Evolutionary conservation across 129 eudicot genomes (phyloP).

Genomic region (Artemisia annua): DNA sequence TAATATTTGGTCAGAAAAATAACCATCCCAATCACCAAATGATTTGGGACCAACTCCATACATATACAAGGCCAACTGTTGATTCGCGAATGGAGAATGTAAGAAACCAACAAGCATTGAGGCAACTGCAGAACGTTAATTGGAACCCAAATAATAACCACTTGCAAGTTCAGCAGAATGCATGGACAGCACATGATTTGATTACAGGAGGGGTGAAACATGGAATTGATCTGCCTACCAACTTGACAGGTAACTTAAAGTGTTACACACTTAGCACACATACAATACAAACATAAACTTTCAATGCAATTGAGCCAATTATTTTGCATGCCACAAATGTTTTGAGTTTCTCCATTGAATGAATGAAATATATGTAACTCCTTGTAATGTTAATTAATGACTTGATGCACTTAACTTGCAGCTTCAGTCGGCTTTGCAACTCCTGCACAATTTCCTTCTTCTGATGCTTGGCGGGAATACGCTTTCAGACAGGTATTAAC

Average conservation of each 20-base stretch:
- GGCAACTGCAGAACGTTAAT: constrained; percentile 7
- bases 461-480: constrained; percentile 17
- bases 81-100: constrained; percentile 1
- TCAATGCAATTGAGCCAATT: neutral
- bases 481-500: constrained; percentile 24
- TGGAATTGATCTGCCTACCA: neutral
- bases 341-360: too few species aligned
- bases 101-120: neutral
- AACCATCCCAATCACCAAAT: constrained; percentile 1
- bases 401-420: constrained; percentile 10
- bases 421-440: constrained; percentile 8
- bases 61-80: constrained; percentile 12
- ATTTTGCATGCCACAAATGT: neutral
- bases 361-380: neutral
- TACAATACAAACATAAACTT: too few species aligned
- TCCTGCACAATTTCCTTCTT: constrained; percentile 11
- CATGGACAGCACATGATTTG: neutral
- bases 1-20: neutral
- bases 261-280: too few species aligned
- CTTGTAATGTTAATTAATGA: neutral
- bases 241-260: constrained; percentile 14
- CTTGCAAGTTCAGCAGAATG: constrained; percentile 13
- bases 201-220: constrained; percentile 9
- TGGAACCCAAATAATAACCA: constrained; percentile 2
- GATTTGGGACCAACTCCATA: constrained; percentile 3